These are phyloP conservation scores for Dichotomocladium elegans DNA, from an alignment of 371 early-diverging fungal genomes.

Conservation along the genomic window DNA sequence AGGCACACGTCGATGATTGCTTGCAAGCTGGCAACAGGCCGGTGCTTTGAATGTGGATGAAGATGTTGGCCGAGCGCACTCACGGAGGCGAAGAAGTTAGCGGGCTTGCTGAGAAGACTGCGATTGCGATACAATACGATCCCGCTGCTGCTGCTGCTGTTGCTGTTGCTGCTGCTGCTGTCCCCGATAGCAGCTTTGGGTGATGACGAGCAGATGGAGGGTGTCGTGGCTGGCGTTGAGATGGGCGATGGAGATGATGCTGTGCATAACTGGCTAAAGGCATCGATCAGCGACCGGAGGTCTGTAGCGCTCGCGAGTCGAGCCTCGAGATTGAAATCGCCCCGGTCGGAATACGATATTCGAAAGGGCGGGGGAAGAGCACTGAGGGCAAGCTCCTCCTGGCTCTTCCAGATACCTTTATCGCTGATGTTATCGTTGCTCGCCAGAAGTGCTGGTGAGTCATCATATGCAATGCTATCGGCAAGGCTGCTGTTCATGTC, in stretches of 20 bases:
- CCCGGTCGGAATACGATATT: slow-evolving; percentile 22
- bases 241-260: too few relatives aligned
- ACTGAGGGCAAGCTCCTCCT: not conserved
- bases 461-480: not conserved
- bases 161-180: not conserved
- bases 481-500: not conserved
- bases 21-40: slow-evolving; percentile 15
- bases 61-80: slow-evolving; percentile 22
- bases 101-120: slow-evolving; percentile 27
- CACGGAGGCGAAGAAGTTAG: slow-evolving; percentile 33
- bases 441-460: not conserved
- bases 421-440: too few relatives aligned
- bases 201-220: slow-evolving; percentile 7
- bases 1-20: slow-evolving; percentile 41
- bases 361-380: slow-evolving; percentile 13
- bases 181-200: not conserved
- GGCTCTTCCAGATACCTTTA: too few relatives aligned
- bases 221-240: too few relatives aligned
- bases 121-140: slow-evolving; percentile 34
- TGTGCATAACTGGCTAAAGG: too few relatives aligned
- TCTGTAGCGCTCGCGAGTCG: slow-evolving; percentile 22
- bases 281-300: slow-evolving; percentile 20
- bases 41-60: slow-evolving; percentile 22
- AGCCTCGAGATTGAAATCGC: slow-evolving; percentile 28
- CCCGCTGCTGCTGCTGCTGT: slow-evolving; percentile 2